Base-by-base conservation (phyloP, 2,329 filamentous ascomycete genomes). In the Aspergillus neotritici region DNA sequence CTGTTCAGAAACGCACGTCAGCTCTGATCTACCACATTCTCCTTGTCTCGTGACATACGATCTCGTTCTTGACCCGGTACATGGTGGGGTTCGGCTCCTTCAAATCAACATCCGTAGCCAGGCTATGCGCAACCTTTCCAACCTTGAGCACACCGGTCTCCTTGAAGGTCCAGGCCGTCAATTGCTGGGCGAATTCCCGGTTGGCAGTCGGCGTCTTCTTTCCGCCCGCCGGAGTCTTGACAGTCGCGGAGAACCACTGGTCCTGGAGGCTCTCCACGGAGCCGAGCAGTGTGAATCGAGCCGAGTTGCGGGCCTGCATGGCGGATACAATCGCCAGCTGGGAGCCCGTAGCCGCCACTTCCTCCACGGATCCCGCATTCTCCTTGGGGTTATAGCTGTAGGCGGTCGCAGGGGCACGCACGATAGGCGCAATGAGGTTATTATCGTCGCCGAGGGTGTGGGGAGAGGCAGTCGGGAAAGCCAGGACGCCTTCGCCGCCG, bases 301-400 rank as follows among this genome's bases (percentile, higher is more conserved):
- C 93, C 43, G 87, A 94, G 74, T 97, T 97, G 66, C 89, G 84
- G 25, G 87, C 88, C 72, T 98, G 93, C 67, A 95, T 74, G 9
- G 84, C 78, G 11, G 89, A 88, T n/a, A 94, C 80, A 15, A 98
- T 76, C 34, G 82, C 80, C 51, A 98, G 74, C 73, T 98, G 93
- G 57, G 76, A 74, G 37, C 93, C 93, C 42, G 84, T 83, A 21
- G 85, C 89, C 62, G 94, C 94, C 36, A 88, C 77, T 49, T 96
- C 90, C 53, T 94, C 88, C 3, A 88, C 74, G 4, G 70, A 68
- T 37, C 81, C 80, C 32, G 72, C 66, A 60, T 94, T 86, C 51
- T 96, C 89, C 75, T 94, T 94, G 42, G 87, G 84, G 69, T 93
- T 91, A 77, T 95, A 95, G 67, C 82, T 87, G 74, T 98, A 98